Base-by-base conservation (phyloP, 1,284 basidiomycete species). In the Ganoderma sinense region DNA sequence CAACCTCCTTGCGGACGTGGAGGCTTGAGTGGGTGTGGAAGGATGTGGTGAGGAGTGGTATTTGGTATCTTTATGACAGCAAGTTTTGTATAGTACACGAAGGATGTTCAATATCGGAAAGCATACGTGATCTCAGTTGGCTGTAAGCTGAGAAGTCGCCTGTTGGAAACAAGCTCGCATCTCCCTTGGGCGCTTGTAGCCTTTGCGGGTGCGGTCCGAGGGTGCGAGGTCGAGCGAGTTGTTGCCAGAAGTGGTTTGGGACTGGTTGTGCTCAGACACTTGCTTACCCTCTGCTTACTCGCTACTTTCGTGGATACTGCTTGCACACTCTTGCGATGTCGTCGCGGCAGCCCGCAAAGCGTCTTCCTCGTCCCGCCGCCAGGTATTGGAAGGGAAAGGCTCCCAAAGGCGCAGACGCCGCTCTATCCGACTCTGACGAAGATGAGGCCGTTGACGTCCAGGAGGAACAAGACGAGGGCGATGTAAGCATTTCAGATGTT, bases 311-410 rank as follows among this genome's bases (percentile, higher is more conserved):
- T 20, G 29, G 7, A 0, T 16, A 3, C 14, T 29, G 14, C 16
- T 33, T 20, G 2, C 18, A 8, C 31, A 33, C 53, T 8, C 48
- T 53, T 13, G 4, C 13, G 1, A 77, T 78, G 76, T 76, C 76
- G 3, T 66, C 75, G 33, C 86, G 89, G 68, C 94, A 94, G 75
- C 88, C 88, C 71, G 93, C 92, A 16, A 87, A 91, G 20, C 88
- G 93, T 23, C 85, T 90, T 13, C 86, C 92, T 26, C 84, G 87
- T 62, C 93, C 94, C 16, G 93, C 89, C 6, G 91, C 88, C 26
- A 90, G 93, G 8, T 95, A 95, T 80, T 93, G 93, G 91, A 93
- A 92, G 75, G 93, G 94, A 67, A 94, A 94, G 75, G 93, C 90
- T 0, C 94, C 94, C 0, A 94, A 94, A 80, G 93, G 92, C 62